phyloP scores from a whole-genome alignment of 805 yeast genomes.

The Vanderwaltozyma yarrowii region DNA sequence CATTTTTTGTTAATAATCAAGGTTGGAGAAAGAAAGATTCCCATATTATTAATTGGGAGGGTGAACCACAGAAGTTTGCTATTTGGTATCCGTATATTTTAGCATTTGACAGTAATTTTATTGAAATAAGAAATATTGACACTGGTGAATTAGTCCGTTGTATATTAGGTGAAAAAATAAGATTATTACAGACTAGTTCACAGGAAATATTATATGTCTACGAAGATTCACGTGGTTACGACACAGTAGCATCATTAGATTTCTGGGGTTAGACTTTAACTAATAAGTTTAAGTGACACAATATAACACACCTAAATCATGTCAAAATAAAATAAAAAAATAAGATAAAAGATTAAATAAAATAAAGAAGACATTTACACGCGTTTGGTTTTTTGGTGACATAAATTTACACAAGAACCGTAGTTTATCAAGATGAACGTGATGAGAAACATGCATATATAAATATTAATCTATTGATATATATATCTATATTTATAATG shows the following conservation, averaged over 20 bases:
- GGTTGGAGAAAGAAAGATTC: slow-evolving; percentile 95
- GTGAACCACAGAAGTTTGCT: slow-evolving; percentile 85
- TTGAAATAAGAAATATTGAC: slow-evolving; percentile 87
- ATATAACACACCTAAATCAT: too few species aligned
- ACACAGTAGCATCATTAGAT: slow-evolving; percentile 85
- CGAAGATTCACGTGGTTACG: slow-evolving; percentile 83
- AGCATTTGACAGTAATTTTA: slow-evolving; percentile 82
- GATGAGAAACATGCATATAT: too few species aligned
- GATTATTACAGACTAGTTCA: slow-evolving; percentile 80
- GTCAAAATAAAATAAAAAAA: too few species aligned
- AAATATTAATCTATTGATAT: too few species aligned
- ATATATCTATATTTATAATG: too few species aligned
- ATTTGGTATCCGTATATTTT: slow-evolving; percentile 88
- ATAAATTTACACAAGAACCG: too few species aligned
- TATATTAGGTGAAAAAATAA: slow-evolving; percentile 84
- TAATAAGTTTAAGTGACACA: too few species aligned
- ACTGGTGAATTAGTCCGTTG: slow-evolving; percentile 77
- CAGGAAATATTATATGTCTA: slow-evolving; percentile 91
- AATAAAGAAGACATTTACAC: too few species aligned
- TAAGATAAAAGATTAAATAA: too few species aligned
- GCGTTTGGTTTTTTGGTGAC: too few species aligned
- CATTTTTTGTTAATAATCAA: slow-evolving; percentile 86
- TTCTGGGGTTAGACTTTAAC: slow-evolving; percentile 50
- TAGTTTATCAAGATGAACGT: too few species aligned
- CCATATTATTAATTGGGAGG: slow-evolving; percentile 96